These are phyloP conservation scores for Russula sp. DNA, from an alignment of 768 basidiomycete genomes.

Conservation along the genomic window DNA sequence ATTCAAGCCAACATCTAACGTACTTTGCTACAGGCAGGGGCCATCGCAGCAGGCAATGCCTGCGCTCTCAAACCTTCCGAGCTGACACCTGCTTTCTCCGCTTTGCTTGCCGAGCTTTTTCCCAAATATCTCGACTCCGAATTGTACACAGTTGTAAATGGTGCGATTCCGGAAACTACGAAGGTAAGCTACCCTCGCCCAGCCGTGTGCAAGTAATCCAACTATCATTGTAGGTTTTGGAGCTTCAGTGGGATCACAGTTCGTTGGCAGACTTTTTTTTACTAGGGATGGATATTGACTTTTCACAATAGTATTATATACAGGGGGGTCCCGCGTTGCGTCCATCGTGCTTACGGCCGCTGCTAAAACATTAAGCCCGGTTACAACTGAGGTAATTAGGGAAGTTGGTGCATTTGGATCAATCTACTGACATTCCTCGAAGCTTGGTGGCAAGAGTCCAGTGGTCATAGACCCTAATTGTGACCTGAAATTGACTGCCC, in stretches of 20 bases:
- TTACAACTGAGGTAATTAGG: conserved; percentile 43
- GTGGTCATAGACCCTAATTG: conserved; percentile 64
- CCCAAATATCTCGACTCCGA: conserved; percentile 32
- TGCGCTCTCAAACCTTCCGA: conserved; percentile 35
- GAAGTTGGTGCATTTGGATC: not conserved
- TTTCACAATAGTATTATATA: conserved; percentile 47
- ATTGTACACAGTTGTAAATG: conserved; percentile 30
- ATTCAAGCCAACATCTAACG: not conserved
- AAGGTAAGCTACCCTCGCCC: conserved; percentile 18
- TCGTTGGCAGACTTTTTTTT: conserved; percentile 23
- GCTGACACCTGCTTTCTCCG: conserved; percentile 24
- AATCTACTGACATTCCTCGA: not conserved
- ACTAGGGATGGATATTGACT: conserved; percentile 16
- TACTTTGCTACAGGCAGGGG: conserved; percentile 25
- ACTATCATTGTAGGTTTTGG: conserved; percentile 44
- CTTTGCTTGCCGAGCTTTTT: conserved; percentile 25
- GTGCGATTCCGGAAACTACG: conserved; percentile 29
- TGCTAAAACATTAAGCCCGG: conserved; percentile 66
- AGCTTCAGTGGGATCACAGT: conserved; percentile 63
- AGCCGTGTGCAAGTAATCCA: not conserved
- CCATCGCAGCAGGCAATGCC: conserved; percentile 34
- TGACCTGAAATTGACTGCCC: conserved; percentile 58
- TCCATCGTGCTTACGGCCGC: conserved; percentile 66
- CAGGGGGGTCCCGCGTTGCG: conserved; percentile 51
- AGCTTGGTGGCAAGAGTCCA: conserved; percentile 71